Conservation (phyloP, 2,329 filamentous ascomycete species). For the Metarhizium humberi region DNA sequence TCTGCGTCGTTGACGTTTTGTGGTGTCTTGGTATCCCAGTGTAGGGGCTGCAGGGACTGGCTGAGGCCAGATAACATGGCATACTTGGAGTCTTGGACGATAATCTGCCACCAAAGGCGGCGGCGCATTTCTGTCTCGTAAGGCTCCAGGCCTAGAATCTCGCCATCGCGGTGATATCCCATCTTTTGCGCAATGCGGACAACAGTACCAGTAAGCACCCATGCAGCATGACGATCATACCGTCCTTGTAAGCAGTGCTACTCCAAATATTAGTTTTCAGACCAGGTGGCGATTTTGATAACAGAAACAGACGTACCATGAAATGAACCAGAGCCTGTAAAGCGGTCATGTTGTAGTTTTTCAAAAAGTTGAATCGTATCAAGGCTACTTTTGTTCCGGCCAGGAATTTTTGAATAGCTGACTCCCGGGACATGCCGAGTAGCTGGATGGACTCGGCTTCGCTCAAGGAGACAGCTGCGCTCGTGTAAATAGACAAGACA, state of each 20-base stretch:
- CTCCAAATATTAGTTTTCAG: slow-evolving; percentile 7
- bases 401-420: slow-evolving; percentile 42
- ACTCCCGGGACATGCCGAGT: slow-evolving; percentile 39
- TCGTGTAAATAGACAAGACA: slow-evolving; percentile 56
- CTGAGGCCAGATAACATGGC: slow-evolving; percentile 49
- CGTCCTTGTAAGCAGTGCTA: slow-evolving; percentile 48
- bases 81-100: slow-evolving; percentile 47
- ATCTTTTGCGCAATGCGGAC: slow-evolving; percentile 59
- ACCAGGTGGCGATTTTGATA: neutral
- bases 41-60: slow-evolving; percentile 39
- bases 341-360: slow-evolving; percentile 46
- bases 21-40: slow-evolving; percentile 47
- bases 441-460: slow-evolving; percentile 45
- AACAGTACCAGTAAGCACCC: slow-evolving; percentile 51
- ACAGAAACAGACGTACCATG: slow-evolving; percentile 29
- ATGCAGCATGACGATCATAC: slow-evolving; percentile 49
- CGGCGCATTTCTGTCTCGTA: slow-evolving; percentile 62
- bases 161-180: slow-evolving; percentile 56
- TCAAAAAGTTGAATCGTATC: slow-evolving; percentile 46
- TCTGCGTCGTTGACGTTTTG: slow-evolving; percentile 51
- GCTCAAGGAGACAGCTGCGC: slow-evolving; percentile 46
- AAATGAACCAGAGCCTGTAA: slow-evolving; percentile 52
- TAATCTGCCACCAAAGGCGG: slow-evolving; percentile 57
- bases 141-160: slow-evolving; percentile 43
- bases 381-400: slow-evolving; percentile 41